Percentiles rank a stretch among this genome's conserved stretches.
These are phyloP conservation scores for Stagonosporopsis rhizophila DNA, from an alignment of 2,329 filamentous ascomycete species.

Conservation along the genomic window DNA sequence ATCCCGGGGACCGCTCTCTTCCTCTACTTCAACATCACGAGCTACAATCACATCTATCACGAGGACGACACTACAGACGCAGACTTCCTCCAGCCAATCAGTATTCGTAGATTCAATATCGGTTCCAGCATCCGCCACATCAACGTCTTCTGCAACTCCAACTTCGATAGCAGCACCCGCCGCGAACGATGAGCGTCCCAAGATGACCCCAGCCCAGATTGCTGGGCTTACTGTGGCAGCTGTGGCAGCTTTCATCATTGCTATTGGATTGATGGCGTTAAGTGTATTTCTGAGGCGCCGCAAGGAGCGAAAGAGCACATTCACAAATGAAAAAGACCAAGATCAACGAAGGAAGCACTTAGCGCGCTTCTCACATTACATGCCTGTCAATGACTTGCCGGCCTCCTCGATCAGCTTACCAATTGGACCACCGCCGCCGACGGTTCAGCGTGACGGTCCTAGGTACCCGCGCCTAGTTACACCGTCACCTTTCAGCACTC, in stretches of 20 bases:
- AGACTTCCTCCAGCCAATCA: constrained; percentile 27
- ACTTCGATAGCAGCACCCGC: constrained; percentile 20
- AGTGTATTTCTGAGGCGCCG: constrained; percentile 46
- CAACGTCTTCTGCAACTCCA: constrained; percentile 24
- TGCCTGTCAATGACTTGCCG: constrained; percentile 17
- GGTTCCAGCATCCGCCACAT: constrained; percentile 31
- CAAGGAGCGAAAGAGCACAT: constrained; percentile 37
- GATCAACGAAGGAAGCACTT: constrained; percentile 24
- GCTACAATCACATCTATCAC: constrained; percentile 20
- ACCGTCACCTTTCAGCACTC: constrained; percentile 18
- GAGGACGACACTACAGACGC: constrained; percentile 21
- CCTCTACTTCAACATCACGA: constrained; percentile 15
- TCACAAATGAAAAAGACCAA: constrained; percentile 33
- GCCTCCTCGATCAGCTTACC: constrained; percentile 25
- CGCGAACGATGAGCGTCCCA: constrained; percentile 26
- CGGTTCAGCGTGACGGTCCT: constrained; percentile 7
- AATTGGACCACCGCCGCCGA: constrained; percentile 24
- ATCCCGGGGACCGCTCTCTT: constrained; percentile 15
- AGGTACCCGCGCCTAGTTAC: constrained; percentile 11
- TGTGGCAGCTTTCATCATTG: constrained; percentile 46
- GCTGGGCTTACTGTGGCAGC: constrained; percentile 48
- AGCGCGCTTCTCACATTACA: constrained; percentile 33
- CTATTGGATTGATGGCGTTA: constrained; percentile 49
- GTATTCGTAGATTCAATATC: constrained; percentile 39
- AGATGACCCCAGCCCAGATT: constrained; percentile 49